A percentile compares a stretch with the other conserved stretches of the same genome.
These are phyloP conservation scores for Elaphomyces granulatus DNA, from an alignment of 495 filamentous ascomycete genomes.

Conservation along the genomic window DNA sequence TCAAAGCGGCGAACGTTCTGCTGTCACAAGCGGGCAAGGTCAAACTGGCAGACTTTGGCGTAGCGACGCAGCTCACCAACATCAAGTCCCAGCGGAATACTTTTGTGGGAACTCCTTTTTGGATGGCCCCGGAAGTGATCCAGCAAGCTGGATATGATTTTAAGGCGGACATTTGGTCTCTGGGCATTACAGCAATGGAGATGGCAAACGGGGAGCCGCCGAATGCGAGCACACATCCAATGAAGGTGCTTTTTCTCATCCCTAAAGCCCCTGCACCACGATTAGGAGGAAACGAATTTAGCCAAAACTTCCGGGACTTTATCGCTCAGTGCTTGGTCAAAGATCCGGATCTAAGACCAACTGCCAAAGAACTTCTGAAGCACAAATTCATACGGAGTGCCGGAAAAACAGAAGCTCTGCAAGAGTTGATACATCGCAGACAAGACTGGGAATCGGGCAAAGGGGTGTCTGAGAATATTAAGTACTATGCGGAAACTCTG, in stretches of 20 bases:
- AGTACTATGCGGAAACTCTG: slow-evolving; percentile 84
- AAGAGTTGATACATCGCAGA: slow-evolving; percentile 76
- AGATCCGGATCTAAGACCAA: slow-evolving; percentile 68
- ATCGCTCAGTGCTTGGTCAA: slow-evolving; percentile 79
- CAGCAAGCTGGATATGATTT: slow-evolving; percentile 94
- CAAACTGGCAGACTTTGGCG: slow-evolving; percentile 95
- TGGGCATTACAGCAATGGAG: slow-evolving; percentile 93
- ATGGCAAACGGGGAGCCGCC: slow-evolving; percentile 87
- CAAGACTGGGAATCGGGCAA: slow-evolving; percentile 61
- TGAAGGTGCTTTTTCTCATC: slow-evolving; percentile 98
- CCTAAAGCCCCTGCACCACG: slow-evolving; percentile 80
- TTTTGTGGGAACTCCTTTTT: slow-evolving; percentile 97
- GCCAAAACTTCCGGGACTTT: slow-evolving; percentile 87
- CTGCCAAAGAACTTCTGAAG: slow-evolving; percentile 76
- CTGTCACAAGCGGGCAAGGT: slow-evolving; percentile 80
- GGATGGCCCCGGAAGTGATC: slow-evolving; percentile 99
- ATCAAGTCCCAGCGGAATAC: slow-evolving; percentile 97
- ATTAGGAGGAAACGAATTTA: slow-evolving; percentile 72
- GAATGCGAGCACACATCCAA: slow-evolving; percentile 80
- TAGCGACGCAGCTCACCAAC: slow-evolving; percentile 90
- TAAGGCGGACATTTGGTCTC: slow-evolving; percentile 95
- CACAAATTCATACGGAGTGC: slow-evolving; percentile 81
- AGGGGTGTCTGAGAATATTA: slow-evolving; percentile 44
- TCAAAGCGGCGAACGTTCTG: slow-evolving; percentile 91
- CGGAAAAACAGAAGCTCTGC: slow-evolving; percentile 66